phyloP scores from a whole-genome alignment of 148 eudicot genomes.

The Cornus florida region DNA sequence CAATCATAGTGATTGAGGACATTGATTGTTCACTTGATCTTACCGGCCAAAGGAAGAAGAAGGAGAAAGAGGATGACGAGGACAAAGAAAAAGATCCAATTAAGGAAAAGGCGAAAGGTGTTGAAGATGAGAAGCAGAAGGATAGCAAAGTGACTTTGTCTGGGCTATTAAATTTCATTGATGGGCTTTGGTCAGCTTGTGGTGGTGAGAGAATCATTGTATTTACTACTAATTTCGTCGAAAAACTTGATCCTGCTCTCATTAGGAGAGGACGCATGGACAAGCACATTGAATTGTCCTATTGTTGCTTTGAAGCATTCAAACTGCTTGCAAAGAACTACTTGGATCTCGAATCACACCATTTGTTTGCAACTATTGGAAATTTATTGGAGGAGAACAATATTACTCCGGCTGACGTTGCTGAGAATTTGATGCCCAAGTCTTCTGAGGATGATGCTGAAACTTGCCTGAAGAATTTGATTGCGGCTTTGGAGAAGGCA shows the following conservation, averaged over 20 bases:
- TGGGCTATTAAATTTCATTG: slow-evolving; percentile 27
- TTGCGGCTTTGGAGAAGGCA: not conserved
- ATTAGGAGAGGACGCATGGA: slow-evolving; percentile 34
- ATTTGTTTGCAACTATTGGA: slow-evolving; percentile 12
- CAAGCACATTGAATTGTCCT: slow-evolving; percentile 26
- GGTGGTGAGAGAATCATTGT: slow-evolving; percentile 30
- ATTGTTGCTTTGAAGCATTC: slow-evolving; percentile 27
- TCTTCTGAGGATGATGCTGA: not conserved
- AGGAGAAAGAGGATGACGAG: not conserved
- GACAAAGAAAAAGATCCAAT: slow-evolving; percentile 13
- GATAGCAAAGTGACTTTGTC: slow-evolving; percentile 29
- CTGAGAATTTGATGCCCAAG: slow-evolving; percentile 11
- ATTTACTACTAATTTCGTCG: slow-evolving; percentile 30
- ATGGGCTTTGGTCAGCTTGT: slow-evolving; percentile 33
- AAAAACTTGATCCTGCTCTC: slow-evolving; percentile 30
- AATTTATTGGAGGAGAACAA: slow-evolving; percentile 8
- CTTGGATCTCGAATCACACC: slow-evolving; percentile 7
- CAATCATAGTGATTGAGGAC: slow-evolving; percentile 39
- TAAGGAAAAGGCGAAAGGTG: slow-evolving; percentile 1
- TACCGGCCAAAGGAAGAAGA: slow-evolving; percentile 21
- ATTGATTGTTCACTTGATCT: slow-evolving; percentile 45
- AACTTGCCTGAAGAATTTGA: not conserved
- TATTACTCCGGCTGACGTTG: slow-evolving; percentile 11
- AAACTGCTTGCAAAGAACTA: slow-evolving; percentile 27
- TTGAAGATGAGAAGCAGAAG: not conserved